A percentile compares a stretch with the other conserved stretches of the same genome.
phyloP scores from a whole-genome alignment of 2,329 filamentous ascomycete species.

The Hypoxylon sp. region DNA sequence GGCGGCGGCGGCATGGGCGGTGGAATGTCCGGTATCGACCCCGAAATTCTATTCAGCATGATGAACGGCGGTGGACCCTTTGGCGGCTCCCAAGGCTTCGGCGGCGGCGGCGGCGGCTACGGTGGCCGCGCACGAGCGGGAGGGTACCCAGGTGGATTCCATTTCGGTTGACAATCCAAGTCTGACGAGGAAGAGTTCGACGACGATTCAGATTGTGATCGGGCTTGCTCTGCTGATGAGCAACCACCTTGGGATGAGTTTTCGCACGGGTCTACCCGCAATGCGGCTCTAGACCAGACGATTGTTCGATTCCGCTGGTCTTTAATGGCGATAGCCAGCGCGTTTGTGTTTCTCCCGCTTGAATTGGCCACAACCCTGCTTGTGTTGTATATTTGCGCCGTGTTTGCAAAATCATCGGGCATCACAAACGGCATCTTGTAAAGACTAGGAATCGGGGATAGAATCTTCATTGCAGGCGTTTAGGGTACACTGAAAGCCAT shows the following conservation, averaged over 20 bases:
- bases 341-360: conserved; percentile 53
- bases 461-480: conserved; percentile 52
- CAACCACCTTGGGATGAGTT: conserved; percentile 32
- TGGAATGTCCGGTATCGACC: conserved; percentile 73
- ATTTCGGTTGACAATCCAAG: conserved; percentile 67
- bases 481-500: conserved; percentile 44
- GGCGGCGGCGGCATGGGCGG: conserved; percentile 67
- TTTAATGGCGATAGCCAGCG: conserved; percentile 49
- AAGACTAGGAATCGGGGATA: conserved; percentile 49
- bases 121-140: conserved; percentile 60
- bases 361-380: conserved; percentile 53
- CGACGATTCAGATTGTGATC: conserved; percentile 55
- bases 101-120: conserved; percentile 58
- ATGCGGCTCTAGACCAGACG: conserved; percentile 45
- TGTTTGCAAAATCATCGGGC: conserved; percentile 52
- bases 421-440: conserved; percentile 50
- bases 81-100: conserved; percentile 67
- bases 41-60: conserved; percentile 86
- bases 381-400: conserved; percentile 53
- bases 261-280: conserved; percentile 32
- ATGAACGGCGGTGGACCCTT: conserved; percentile 78
- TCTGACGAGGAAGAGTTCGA: conserved; percentile 55
- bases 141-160: conserved; percentile 69
- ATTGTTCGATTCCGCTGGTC: conserved; percentile 53
- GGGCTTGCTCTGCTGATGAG: conserved; percentile 40